phyloP scores from a whole-genome alignment of 1,139 yeast species.

The Sugiyamaella xylanicola region DNA sequence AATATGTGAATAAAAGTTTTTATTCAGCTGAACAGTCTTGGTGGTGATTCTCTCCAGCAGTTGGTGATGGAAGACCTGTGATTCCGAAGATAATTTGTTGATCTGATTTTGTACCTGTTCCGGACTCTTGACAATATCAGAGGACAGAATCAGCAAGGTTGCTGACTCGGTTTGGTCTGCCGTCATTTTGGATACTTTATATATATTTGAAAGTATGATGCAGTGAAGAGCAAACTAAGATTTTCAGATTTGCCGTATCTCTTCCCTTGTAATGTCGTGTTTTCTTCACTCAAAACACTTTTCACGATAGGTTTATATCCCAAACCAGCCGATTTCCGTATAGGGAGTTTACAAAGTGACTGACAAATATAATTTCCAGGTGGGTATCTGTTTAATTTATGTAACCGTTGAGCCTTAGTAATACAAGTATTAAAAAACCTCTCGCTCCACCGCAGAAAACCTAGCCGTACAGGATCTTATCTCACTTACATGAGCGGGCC shows the following conservation, averaged over 20 bases:
- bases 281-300: too few relatives aligned
- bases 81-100: slow-evolving; percentile 4
- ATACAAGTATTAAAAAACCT: not conserved
- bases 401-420: not conserved
- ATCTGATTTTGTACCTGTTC: slow-evolving; percentile 17
- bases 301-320: too few relatives aligned
- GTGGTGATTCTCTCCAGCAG: slow-evolving; percentile 70
- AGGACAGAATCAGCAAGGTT: slow-evolving; percentile 15
- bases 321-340: not conserved
- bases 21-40: slow-evolving; percentile 53
- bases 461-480: not conserved
- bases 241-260: too few relatives aligned
- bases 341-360: not conserved
- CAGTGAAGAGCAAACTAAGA: too few relatives aligned
- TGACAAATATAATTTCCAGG: not conserved
- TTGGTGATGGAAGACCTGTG: slow-evolving; percentile 52
- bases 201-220: too few relatives aligned
- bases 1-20: slow-evolving; percentile 52
- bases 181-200: slow-evolving; percentile 19
- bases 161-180: slow-evolving; percentile 15
- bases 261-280: too few relatives aligned
- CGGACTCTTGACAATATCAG: slow-evolving; percentile 19
- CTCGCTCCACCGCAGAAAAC: not conserved
- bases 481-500: not conserved
- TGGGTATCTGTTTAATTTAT: not conserved